These are phyloP conservation scores for Aureobasidium leucospermi DNA, from an alignment of 2,329 filamentous ascomycete species.

Conservation along the genomic window DNA sequence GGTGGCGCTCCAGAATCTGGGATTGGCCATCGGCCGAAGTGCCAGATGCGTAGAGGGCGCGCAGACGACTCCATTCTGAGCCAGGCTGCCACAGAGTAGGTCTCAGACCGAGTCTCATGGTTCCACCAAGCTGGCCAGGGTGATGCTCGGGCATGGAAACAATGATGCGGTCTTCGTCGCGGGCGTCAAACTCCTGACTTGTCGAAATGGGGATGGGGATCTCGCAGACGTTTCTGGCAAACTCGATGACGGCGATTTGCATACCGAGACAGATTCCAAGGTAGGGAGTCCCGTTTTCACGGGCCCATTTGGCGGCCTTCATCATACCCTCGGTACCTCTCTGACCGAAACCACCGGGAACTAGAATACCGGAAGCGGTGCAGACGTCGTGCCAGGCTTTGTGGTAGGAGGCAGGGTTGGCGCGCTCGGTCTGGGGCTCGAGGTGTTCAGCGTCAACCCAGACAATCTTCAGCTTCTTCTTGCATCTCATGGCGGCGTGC, in stretches of 20 bases:
- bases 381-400: constrained; percentile 34
- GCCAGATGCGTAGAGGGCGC: constrained; percentile 61
- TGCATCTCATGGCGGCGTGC: constrained; percentile 82
- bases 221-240: constrained; percentile 66
- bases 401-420: constrained; percentile 67
- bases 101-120: constrained; percentile 75
- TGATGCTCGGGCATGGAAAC: constrained; percentile 90
- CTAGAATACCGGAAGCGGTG: constrained; percentile 44
- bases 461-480: constrained; percentile 68
- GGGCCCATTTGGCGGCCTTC: constrained; percentile 74
- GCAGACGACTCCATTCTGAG: constrained; percentile 71
- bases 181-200: constrained; percentile 50
- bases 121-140: constrained; percentile 70
- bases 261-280: constrained; percentile 88
- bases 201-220: constrained; percentile 46
- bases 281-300: constrained; percentile 72
- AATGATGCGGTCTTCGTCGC: constrained; percentile 62
- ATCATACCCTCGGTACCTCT: constrained; percentile 90
- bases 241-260: constrained; percentile 89
- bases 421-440: constrained; percentile 56
- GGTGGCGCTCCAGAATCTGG: constrained; percentile 62
- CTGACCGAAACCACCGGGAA: constrained; percentile 72
- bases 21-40: constrained; percentile 28
- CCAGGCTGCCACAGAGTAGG: constrained; percentile 67
- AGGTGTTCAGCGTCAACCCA: constrained; percentile 83